Conservation (phyloP, 495 filamentous ascomycete species). For the Penicillium ucsense region DNA sequence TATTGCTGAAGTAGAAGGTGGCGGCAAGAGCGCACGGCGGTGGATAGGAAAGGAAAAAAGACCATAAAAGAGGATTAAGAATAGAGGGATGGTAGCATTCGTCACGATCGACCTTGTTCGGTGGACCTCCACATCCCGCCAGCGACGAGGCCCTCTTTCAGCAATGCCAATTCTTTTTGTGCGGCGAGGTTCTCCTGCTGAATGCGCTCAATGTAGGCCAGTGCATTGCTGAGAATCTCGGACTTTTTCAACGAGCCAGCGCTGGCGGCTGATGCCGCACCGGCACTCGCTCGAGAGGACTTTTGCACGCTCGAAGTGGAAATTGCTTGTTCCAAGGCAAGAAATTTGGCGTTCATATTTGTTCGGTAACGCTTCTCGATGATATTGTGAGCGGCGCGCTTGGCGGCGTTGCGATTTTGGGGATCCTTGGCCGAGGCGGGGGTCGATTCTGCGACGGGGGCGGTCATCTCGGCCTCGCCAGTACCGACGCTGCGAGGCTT, state of each 20-base stretch:
- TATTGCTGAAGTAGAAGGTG: too few species aligned
- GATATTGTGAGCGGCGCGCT: conserved; percentile 43
- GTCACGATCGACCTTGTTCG: conserved; percentile 8
- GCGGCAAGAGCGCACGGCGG: too few species aligned
- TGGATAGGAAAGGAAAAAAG: background rate
- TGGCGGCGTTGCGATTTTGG: conserved; percentile 33
- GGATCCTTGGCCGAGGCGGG: conserved; percentile 8
- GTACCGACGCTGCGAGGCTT: too few species aligned
- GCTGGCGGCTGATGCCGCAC: background rate
- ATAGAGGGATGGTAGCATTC: background rate
- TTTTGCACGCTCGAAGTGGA: conserved; percentile 19
- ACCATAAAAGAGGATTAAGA: background rate
- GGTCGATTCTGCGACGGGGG: background rate
- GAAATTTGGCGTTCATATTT: conserved; percentile 46
- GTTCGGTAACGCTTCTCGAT: conserved; percentile 45
- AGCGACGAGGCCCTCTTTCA: conserved; percentile 27
- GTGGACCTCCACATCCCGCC: conserved; percentile 22
- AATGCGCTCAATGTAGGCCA: conserved; percentile 58
- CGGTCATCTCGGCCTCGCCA: too few species aligned
- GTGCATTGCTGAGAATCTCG: conserved; percentile 55
- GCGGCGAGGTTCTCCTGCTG: conserved; percentile 33
- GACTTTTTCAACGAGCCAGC: conserved; percentile 37
- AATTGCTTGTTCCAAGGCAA: conserved; percentile 34
- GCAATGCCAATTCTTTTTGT: conserved; percentile 27
- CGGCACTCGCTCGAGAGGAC: conserved; percentile 9